phyloP scores from a whole-genome alignment of 495 filamentous ascomycete species.

The Annulohypoxylon nitens region DNA sequence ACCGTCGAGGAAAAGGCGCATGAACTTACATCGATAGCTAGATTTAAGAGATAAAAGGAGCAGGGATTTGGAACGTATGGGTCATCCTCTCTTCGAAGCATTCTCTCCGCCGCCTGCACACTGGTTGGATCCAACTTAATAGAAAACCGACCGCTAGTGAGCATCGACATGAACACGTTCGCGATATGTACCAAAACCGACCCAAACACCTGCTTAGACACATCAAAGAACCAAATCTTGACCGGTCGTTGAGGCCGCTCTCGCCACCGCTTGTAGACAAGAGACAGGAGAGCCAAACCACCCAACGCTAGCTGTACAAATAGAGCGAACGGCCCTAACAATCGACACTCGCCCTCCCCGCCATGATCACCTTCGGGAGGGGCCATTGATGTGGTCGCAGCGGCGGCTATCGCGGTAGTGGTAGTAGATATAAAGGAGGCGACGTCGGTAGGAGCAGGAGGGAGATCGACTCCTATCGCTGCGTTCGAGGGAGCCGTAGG shows the following conservation, averaged over 20 bases:
- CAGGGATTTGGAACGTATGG: constrained; percentile 89
- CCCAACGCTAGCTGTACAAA: constrained; percentile 92
- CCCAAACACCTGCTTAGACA: constrained; percentile 96
- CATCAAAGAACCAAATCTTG: constrained; percentile 97
- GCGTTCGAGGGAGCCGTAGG: constrained; percentile 46
- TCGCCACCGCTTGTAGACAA: constrained; percentile 93
- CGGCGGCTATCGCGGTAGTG: constrained; percentile 50
- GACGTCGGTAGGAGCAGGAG: constrained; percentile 47
- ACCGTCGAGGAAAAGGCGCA: not conserved
- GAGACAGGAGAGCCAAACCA: constrained; percentile 79
- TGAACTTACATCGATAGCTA: constrained; percentile 90
- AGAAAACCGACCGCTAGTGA: constrained; percentile 82
- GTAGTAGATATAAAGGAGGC: constrained; percentile 50
- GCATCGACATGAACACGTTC: constrained; percentile 95
- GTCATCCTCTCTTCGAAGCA: constrained; percentile 60
- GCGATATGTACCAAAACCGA: constrained; percentile 89
- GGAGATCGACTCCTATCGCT: constrained; percentile 49
- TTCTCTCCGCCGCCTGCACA: constrained; percentile 52
- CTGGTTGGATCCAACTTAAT: constrained; percentile 61
- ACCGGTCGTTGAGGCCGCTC: constrained; percentile 92
- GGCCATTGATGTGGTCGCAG: constrained; percentile 38
- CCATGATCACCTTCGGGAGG: constrained; percentile 28
- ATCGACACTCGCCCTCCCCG: constrained; percentile 75
- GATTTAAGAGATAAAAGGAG: constrained; percentile 93
- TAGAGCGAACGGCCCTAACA: constrained; percentile 89